phyloP scores from a whole-genome alignment of 1,284 basidiomycete genomes.

The Trichosporon sp. region DNA sequence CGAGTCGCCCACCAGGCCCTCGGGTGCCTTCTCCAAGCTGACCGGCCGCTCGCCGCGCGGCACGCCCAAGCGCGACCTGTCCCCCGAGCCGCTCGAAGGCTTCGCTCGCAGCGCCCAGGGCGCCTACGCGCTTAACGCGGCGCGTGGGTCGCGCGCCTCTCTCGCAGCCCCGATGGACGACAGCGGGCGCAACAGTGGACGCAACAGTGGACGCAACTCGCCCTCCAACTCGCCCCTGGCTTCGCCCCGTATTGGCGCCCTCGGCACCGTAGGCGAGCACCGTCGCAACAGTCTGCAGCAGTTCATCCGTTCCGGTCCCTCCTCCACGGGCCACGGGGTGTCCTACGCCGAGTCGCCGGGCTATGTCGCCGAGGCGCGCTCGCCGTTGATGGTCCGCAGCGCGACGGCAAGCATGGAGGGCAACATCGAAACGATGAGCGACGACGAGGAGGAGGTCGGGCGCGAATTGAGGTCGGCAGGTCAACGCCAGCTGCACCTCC shows the following conservation, averaged over 20 bases:
- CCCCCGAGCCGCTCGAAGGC: constrained; percentile 2
- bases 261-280: constrained; percentile 14
- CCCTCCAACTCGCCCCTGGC: not conserved
- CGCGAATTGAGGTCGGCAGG: not conserved
- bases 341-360: constrained; percentile 4
- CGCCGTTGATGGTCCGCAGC: not conserved
- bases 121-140: constrained; percentile 4
- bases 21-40: not conserved
- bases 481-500: not conserved
- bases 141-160: not conserved
- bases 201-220: not conserved
- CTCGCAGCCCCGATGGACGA: not conserved
- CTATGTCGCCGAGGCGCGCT: not conserved
- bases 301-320: not conserved
- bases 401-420: constrained; percentile 12
- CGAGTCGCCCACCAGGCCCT: not conserved
- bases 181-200: not conserved
- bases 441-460: constrained; percentile 4
- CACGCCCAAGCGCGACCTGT: not conserved
- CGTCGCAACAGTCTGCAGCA: constrained; percentile 1
- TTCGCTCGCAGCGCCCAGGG: not conserved
- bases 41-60: constrained; percentile 2
- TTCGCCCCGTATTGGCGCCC: not conserved
- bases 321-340: not conserved
- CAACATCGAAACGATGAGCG: constrained; percentile 7